Percentiles rank a stretch among this genome's conserved stretches.
phyloP scores from a whole-genome alignment of 306 rosid species.

The Canavalia ensiformis region DNA sequence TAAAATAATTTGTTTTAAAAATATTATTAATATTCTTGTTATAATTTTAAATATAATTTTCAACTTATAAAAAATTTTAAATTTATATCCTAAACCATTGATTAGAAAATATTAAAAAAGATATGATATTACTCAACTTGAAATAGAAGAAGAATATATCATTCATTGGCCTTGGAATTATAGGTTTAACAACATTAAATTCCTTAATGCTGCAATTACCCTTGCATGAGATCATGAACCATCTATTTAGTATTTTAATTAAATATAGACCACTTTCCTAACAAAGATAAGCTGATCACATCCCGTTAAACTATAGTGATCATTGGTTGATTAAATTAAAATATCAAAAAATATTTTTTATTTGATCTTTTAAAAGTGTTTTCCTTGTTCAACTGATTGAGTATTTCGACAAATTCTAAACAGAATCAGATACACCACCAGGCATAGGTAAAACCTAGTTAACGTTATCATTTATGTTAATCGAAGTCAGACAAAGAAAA shows the following conservation, averaged over 20 bases:
- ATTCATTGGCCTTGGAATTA: neutral
- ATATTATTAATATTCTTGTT: too few relatives aligned
- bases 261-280: neutral
- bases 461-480: constrained; percentile 10
- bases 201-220: neutral
- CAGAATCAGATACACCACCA: neutral
- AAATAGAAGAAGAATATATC: neutral
- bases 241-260: neutral
- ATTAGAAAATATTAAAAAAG: too few relatives aligned
- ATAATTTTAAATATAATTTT: too few relatives aligned
- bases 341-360: neutral
- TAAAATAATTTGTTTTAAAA: too few relatives aligned
- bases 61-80: too few relatives aligned
- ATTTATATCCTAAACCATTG: too few relatives aligned
- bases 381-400: neutral
- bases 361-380: neutral
- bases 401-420: neutral
- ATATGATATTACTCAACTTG: too few relatives aligned
- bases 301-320: neutral
- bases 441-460: constrained; percentile 1
- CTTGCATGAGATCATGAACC: neutral
- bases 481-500: neutral
- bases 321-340: neutral
- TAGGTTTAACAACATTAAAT: neutral
- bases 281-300: neutral